Conservation (phyloP, 2,329 filamentous ascomycete species). For the Sclerotinia borealis region DNA sequence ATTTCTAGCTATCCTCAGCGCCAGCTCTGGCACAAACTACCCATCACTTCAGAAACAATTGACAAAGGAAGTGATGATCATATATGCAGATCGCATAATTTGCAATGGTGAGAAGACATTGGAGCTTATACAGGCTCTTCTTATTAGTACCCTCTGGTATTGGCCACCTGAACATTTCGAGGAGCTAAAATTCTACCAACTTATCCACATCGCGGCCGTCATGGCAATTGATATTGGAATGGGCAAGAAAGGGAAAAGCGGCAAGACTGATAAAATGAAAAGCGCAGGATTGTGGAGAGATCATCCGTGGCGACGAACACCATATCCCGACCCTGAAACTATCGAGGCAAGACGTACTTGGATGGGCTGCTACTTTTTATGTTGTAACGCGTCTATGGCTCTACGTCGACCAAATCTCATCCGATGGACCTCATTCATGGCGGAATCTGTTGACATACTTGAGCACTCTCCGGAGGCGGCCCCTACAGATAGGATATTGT, state of each 20-base stretch:
- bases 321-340: constrained; percentile 31
- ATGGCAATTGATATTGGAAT: constrained; percentile 40
- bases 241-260: constrained; percentile 31
- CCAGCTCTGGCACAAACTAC: constrained; percentile 53
- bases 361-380: constrained; percentile 34
- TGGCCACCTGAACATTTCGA: constrained; percentile 42
- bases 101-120: constrained; percentile 45
- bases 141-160: constrained; percentile 45
- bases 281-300: constrained; percentile 38
- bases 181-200: constrained; percentile 45
- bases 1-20: constrained; percentile 62
- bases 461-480: constrained; percentile 37
- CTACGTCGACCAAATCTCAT: constrained; percentile 41
- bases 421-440: constrained; percentile 39
- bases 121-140: constrained; percentile 45
- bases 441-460: constrained; percentile 39
- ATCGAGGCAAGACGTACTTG: constrained; percentile 33
- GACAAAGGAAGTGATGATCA: constrained; percentile 42
- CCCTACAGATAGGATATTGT: constrained; percentile 37
- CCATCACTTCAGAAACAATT: constrained; percentile 37
- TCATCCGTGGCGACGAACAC: constrained; percentile 39
- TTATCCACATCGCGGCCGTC: constrained; percentile 45
- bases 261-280: constrained; percentile 26
- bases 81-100: constrained; percentile 43
- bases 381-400: constrained; percentile 38